These are phyloP conservation scores for Sporothrix curviconia DNA, from an alignment of 2,329 filamentous ascomycete genomes.

Conservation along the genomic window DNA sequence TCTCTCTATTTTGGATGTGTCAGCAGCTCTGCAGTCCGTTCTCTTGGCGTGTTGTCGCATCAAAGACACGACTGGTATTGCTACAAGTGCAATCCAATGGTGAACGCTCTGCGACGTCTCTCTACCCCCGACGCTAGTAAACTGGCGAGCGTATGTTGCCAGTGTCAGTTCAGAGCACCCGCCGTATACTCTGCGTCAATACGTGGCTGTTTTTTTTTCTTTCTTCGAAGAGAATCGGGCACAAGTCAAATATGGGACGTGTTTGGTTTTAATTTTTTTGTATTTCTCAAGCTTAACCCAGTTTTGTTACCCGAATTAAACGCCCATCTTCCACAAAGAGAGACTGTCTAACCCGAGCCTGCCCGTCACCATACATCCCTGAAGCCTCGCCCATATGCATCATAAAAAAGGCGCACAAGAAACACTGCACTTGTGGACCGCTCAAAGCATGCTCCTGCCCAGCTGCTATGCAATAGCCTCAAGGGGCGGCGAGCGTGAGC, in stretches of 20 bases:
- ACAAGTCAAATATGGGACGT: neutral
- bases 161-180: too few species aligned
- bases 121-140: too few species aligned
- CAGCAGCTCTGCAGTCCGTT: too few species aligned
- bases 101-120: too few species aligned
- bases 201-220: too few species aligned
- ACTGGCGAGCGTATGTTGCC: too few species aligned
- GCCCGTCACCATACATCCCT: neutral
- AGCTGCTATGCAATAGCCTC: neutral
- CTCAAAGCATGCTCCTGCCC: neutral
- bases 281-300: neutral
- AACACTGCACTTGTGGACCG: too few species aligned
- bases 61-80: too few species aligned
- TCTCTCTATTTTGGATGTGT: neutral
- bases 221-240: too few species aligned
- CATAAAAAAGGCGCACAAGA: neutral
- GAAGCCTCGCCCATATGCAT: neutral
- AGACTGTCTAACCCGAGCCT: neutral
- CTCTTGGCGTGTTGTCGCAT: too few species aligned
- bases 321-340: neutral
- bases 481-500: neutral
- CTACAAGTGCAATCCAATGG: too few species aligned
- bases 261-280: neutral
- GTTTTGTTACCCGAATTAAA: neutral
- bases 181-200: too few species aligned